phyloP scores from a whole-genome alignment of 805 yeast genomes.

The Sungouiozyma ichnusensis region DNA sequence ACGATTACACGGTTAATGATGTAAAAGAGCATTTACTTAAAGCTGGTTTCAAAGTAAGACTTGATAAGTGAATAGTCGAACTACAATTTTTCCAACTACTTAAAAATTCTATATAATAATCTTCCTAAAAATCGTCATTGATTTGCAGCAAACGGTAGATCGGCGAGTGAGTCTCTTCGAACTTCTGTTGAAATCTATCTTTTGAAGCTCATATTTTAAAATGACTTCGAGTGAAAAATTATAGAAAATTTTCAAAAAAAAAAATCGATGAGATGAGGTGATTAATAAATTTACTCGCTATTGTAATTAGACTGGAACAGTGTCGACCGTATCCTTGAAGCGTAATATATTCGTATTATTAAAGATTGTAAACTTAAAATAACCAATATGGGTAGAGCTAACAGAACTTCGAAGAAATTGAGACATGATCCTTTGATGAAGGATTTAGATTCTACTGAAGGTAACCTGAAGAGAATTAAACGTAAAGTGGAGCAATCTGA shows the following conservation, averaged over 20 bases:
- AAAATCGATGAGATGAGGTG: background rate
- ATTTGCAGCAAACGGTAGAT: no score
- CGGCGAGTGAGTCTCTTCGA: no score
- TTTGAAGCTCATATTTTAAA: background rate
- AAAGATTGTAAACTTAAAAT: no score
- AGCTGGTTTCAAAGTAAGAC: conserved; percentile 62
- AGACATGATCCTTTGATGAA: conserved; percentile 77
- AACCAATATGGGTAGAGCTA: conserved; percentile 54
- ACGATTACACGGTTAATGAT: conserved; percentile 77
- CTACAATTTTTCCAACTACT: background rate
- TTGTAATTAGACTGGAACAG: no score
- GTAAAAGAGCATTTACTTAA: conserved; percentile 61
- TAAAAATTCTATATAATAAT: background rate
- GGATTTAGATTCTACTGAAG: conserved; percentile 67
- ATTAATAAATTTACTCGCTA: no score
- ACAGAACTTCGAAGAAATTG: conserved; percentile 35
- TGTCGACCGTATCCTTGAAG: no score
- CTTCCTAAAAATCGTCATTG: no score
- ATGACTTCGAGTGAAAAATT: background rate
- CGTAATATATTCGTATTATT: no score
- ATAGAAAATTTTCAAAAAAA: no score
- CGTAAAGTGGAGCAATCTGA: conserved; percentile 28
- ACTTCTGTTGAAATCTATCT: no score
- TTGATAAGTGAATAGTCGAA: conserved; percentile 32
- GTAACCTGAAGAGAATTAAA: conserved; percentile 46